Base-by-base conservation (phyloP, 176 grass and related monocot genomes). In the Rhynchospora breviuscula region DNA sequence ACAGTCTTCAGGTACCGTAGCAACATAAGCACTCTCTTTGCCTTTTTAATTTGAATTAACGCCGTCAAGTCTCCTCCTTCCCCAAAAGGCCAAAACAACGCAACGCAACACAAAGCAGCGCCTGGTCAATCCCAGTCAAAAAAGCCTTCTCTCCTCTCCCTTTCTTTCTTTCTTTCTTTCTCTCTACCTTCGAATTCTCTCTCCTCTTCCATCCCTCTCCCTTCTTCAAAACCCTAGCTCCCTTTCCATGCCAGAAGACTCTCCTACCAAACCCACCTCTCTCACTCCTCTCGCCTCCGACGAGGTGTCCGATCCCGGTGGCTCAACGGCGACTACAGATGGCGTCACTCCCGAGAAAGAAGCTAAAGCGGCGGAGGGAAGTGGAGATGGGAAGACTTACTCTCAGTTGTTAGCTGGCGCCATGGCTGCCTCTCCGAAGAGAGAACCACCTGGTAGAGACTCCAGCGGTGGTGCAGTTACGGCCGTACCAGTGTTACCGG, bases 111-210 rank as follows among this genome's bases (percentile, higher is more conserved):
- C 31, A 80, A 67, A 67, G 47, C 80, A 40, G 54, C 60, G 67
- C 80, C 54, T 52, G 85, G 89, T 94, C 89, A 94, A 85, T 91
- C 69, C 31, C 78, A 89, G 87, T 94, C 89, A 88, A 91, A 87
- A 91, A 89, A 81, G 11, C 65, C 21, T 63, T 23, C 31, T 67
- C 57, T 54, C 4, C 79, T 84, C 47, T 40, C 45, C 54, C 45
- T 15, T 21, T 10, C 57, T 46, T 71, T 71, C 45, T 15, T 21
- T 10, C 57, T 46, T 71, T 71, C 17, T 29, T 29, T 71, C 17
- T 46, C 40, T 19, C 40, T 19, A 62, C 67, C 40, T 71, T 21
- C 67, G 68, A 7, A 81, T 22, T 81, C 75, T 62, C 58, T 64
- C 80, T n/a, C n/a, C n/a, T n/a, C n/a, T n/a, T n/a, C n/a, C n/a